These are phyloP conservation scores for Hysterium pulicare DNA, from an alignment of 2,329 filamentous ascomycete species.

Conservation along the genomic window DNA sequence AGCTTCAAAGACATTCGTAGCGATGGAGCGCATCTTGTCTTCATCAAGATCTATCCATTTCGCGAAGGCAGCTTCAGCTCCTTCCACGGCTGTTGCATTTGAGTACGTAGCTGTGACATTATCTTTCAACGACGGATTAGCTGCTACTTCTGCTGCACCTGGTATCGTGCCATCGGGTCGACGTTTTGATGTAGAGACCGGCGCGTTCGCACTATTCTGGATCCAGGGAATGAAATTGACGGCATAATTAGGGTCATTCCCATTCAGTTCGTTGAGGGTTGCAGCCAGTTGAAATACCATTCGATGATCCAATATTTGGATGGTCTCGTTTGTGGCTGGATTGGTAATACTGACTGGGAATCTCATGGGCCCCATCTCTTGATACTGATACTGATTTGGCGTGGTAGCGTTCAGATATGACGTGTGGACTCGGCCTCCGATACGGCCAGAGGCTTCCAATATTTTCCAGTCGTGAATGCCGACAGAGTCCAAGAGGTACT, in stretches of 20 bases:
- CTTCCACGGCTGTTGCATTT: conserved; percentile 32
- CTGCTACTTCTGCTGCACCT: conserved; percentile 47
- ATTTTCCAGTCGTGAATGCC: conserved; percentile 62
- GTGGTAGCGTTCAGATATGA: conserved; percentile 58
- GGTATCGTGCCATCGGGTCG: conserved; percentile 53
- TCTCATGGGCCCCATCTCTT: conserved; percentile 66
- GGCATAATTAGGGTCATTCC: conserved; percentile 44
- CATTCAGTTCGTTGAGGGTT: conserved; percentile 59
- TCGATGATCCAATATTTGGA: conserved; percentile 60
- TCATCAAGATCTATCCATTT: conserved; percentile 32
- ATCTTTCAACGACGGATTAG: conserved; percentile 42
- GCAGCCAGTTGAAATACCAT: conserved; percentile 63
- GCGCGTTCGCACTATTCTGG: conserved; percentile 54
- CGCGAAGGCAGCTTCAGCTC: conserved; percentile 40
- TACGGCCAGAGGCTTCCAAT: conserved; percentile 57
- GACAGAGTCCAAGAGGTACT: conserved; percentile 44
- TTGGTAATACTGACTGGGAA: conserved; percentile 55
- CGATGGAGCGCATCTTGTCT: conserved; percentile 31
- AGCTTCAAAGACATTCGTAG: conserved; percentile 48
- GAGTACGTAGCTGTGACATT: conserved; percentile 22
- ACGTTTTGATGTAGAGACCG: conserved; percentile 48
- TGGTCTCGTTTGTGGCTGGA: conserved; percentile 52
- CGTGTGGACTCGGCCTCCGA: conserved; percentile 64
- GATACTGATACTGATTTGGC: conserved; percentile 63
- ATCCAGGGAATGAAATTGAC: conserved; percentile 64